phyloP scores from a whole-genome alignment of 345 rosid species.

The Brassica cretica region DNA sequence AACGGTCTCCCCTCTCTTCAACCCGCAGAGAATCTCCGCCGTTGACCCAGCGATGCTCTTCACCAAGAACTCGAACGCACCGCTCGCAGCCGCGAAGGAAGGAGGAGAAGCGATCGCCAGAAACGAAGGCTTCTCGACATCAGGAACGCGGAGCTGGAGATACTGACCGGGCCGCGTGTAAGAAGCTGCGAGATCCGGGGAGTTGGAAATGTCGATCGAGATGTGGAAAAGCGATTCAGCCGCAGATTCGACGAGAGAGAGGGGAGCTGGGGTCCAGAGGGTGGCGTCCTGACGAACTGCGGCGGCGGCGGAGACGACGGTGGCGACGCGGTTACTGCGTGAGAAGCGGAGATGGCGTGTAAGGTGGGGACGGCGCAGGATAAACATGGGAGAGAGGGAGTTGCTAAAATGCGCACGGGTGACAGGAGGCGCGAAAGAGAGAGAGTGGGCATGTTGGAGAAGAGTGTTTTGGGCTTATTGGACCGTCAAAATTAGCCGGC shows the following conservation, averaged over 20 bases:
- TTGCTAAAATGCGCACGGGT: slow-evolving; percentile 51
- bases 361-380: slow-evolving; percentile 58
- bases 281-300: slow-evolving; percentile 74
- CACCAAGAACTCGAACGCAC: slow-evolving; percentile 82
- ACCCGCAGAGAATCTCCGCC: slow-evolving; percentile 80
- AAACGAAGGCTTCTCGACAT: slow-evolving; percentile 66
- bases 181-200: slow-evolving; percentile 69
- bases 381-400: slow-evolving; percentile 62
- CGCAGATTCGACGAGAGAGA: slow-evolving; percentile 57
- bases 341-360: slow-evolving; percentile 31
- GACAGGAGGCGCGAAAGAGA: slow-evolving; percentile 34
- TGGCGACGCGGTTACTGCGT: slow-evolving; percentile 44
- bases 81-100: slow-evolving; percentile 49
- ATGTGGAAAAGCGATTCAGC: slow-evolving; percentile 89
- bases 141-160: slow-evolving; percentile 83
- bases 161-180: slow-evolving; percentile 79
- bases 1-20: slow-evolving; percentile 78
- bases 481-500: slow-evolving; percentile 46
- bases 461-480: slow-evolving; percentile 3
- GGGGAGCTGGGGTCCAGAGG: slow-evolving; percentile 72
- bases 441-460: slow-evolving; percentile 44
- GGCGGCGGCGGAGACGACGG: slow-evolving; percentile 53
- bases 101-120: slow-evolving; percentile 93
- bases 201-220: slow-evolving; percentile 68
- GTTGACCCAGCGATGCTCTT: slow-evolving; percentile 84